A percentile compares a stretch with the other conserved stretches of the same genome.
Conservation (phyloP, 768 basidiomycete genomes). For the Boletus rufocinnamomeus region DNA sequence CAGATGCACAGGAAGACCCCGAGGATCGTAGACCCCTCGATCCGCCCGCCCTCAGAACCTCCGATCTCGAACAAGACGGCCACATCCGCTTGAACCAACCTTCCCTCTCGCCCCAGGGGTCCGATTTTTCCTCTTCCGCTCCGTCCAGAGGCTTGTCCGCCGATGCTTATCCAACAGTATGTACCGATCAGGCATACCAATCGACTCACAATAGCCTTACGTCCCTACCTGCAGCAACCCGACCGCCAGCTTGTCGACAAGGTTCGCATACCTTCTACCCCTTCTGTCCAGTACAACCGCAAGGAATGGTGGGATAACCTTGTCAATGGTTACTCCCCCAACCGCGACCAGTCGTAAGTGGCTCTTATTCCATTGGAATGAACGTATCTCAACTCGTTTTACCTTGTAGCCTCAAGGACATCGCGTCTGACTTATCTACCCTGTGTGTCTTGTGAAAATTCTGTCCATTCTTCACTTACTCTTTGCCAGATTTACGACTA, state of each 20-base stretch:
- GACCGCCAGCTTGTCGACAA: slow-evolving; percentile 32
- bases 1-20: slow-evolving; percentile 35
- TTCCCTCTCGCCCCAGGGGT: slow-evolving; percentile 35
- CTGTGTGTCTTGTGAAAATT: slow-evolving; percentile 42
- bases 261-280: slow-evolving; percentile 29
- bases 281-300: slow-evolving; percentile 36
- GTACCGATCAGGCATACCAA: slow-evolving; percentile 8
- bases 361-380: background rate
- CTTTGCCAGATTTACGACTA: slow-evolving; percentile 57
- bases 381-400: slow-evolving; percentile 4
- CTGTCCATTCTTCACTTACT: slow-evolving; percentile 8
- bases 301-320: slow-evolving; percentile 52
- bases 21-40: slow-evolving; percentile 33
- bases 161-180: slow-evolving; percentile 31
- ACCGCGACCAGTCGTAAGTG: slow-evolving; percentile 45
- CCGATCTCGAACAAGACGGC: slow-evolving; percentile 29
- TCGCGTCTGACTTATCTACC: slow-evolving; percentile 50
- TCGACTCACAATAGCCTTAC: background rate
- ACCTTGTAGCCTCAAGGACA: slow-evolving; percentile 45
- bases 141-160: slow-evolving; percentile 29
- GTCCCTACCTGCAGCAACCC: slow-evolving; percentile 26
- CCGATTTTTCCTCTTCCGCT: slow-evolving; percentile 33
- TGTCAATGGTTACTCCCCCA: slow-evolving; percentile 43
- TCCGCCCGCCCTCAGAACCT: slow-evolving; percentile 27
- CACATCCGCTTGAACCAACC: slow-evolving; percentile 31